phyloP scores from a whole-genome alignment of 2,329 filamentous ascomycete species.

The Cercospora sesami region DNA sequence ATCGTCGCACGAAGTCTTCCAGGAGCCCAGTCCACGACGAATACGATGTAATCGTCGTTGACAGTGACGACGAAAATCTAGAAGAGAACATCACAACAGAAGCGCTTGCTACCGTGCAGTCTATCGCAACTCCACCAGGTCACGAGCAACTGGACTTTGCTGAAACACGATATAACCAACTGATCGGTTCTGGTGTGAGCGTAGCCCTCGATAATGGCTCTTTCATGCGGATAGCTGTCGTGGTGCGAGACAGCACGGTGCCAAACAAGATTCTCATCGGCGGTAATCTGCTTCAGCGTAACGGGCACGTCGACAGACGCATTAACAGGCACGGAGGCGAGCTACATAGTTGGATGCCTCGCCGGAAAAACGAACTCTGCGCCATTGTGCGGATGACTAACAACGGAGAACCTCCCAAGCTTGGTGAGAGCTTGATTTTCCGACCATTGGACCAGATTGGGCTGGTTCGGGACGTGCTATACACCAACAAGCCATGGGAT shows the following conservation, averaged over 20 bases:
- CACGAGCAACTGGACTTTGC: background rate
- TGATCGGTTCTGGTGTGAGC: background rate
- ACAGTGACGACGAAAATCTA: background rate
- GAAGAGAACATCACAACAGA: background rate
- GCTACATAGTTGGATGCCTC: slow-evolving; percentile 37
- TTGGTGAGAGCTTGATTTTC: slow-evolving; percentile 12
- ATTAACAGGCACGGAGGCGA: background rate
- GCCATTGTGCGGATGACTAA: slow-evolving; percentile 37
- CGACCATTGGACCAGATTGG: slow-evolving; percentile 20
- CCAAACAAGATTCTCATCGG: slow-evolving; percentile 32
- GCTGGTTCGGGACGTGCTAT: background rate
- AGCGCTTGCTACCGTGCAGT: background rate
- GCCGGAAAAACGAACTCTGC: slow-evolving; percentile 47
- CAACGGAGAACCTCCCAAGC: background rate
- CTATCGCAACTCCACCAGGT: background rate
- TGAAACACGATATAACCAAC: background rate
- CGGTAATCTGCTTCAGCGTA: slow-evolving; percentile 42
- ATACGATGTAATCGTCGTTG: background rate
- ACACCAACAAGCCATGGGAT: background rate
- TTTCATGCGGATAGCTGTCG: slow-evolving; percentile 45
- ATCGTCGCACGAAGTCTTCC: background rate
- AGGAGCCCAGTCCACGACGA: background rate
- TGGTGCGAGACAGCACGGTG: slow-evolving; percentile 30
- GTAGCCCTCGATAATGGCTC: slow-evolving; percentile 40
- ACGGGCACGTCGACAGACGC: slow-evolving; percentile 35